Conservation (phyloP, 2,329 filamentous ascomycete species). For the Mariannaea sp. region DNA sequence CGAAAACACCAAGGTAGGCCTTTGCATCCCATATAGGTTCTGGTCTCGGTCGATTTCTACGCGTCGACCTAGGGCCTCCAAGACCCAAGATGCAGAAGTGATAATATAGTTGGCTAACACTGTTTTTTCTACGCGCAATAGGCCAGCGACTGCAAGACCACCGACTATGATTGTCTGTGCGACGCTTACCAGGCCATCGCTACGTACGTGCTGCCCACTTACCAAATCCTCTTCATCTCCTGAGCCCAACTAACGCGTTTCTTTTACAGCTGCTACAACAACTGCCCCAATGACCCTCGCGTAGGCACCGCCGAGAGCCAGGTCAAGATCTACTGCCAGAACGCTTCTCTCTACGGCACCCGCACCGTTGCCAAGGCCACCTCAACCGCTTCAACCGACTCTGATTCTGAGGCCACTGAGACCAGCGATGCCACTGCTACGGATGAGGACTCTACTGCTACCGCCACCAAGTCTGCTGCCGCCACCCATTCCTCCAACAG, state of each 20-base stretch:
- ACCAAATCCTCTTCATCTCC: not conserved
- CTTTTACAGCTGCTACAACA: slow-evolving; percentile 56
- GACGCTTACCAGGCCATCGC: slow-evolving; percentile 49
- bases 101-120: slow-evolving; percentile 7
- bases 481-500: slow-evolving; percentile 31
- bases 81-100: too few species aligned
- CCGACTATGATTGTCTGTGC: slow-evolving; percentile 56
- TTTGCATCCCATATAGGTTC: not conserved
- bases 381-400: slow-evolving; percentile 26
- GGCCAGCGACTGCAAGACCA: slow-evolving; percentile 44
- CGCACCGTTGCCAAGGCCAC: slow-evolving; percentile 36
- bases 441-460: slow-evolving; percentile 26
- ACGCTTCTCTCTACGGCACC: slow-evolving; percentile 51
- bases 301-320: slow-evolving; percentile 43
- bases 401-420: slow-evolving; percentile 26
- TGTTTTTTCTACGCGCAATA: slow-evolving; percentile 17
- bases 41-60: too few species aligned
- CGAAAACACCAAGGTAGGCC: slow-evolving; percentile 45
- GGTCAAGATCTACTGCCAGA: slow-evolving; percentile 51
- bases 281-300: slow-evolving; percentile 57
- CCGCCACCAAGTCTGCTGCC: slow-evolving; percentile 26
- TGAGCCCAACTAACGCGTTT: slow-evolving; percentile 12
- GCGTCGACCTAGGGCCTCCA: too few species aligned
- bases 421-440: slow-evolving; percentile 28
- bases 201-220: slow-evolving; percentile 46